Evolutionary conservation across 805 yeast species (phyloP), one percentile per base, ranked within the genome.

Genomic region (Lipomyces anomalus): DNA sequence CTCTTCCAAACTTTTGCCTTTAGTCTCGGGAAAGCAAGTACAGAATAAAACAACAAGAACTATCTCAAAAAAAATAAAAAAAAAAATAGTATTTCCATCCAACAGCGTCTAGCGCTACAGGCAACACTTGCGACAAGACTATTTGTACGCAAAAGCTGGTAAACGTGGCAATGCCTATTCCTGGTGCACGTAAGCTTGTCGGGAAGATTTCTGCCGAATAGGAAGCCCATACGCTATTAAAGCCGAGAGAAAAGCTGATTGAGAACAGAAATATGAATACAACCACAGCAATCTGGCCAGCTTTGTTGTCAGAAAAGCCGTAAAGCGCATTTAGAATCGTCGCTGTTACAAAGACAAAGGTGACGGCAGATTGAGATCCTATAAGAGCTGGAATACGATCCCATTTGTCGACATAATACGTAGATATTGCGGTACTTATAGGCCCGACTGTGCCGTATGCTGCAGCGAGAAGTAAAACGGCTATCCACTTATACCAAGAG

Each of bases 161-260:
- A 57, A 78, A 78, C 36, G 74, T 63, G 22, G 77, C 75, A 2
- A 80, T 75, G 49, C 40, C 75, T 3, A 83, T 53, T n/a, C n/a
- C n/a, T n/a, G n/a, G n/a, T n/a, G n/a, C n/a, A n/a, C n/a, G n/a
- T n/a, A n/a, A n/a, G n/a, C n/a, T n/a, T n/a, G n/a, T n/a, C n/a
- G n/a, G n/a, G n/a, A n/a, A n/a, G n/a, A n/a, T n/a, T n/a, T n/a
- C n/a, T n/a, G n/a, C n/a, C 4, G 68, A 65, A 41, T 66, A 66
- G 18, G 63, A 55, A 6, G 66, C 66, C 46, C 62, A 66, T 53
- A 66, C 52, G 6, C 68, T 64, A 13, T 68, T 66, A 44, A 62
- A 59, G 1, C 62, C 64, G 50, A 61, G 58, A 22, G 65, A 59
- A 43, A 58, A 62, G 21, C 56, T 53, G 21, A 59, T 55, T 29